phyloP scores from a whole-genome alignment of 306 rosid genomes.

The Phaseolus lunatus region DNA sequence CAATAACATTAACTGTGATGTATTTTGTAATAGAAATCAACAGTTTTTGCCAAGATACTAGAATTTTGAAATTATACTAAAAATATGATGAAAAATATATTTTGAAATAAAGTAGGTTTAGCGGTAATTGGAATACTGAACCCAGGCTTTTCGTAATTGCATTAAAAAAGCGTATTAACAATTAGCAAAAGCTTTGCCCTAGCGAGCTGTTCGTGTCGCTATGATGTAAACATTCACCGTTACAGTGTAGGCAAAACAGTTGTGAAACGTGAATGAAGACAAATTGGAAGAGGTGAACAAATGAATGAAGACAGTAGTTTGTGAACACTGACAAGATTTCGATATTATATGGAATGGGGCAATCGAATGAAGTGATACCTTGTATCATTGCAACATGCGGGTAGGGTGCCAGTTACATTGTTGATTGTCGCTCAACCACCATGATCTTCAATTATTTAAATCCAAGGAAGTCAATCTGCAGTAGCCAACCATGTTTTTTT shows the following conservation, averaged over 20 bases:
- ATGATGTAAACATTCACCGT: background rate
- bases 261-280: background rate
- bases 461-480: constrained; percentile 15
- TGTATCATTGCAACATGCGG: constrained; percentile 14
- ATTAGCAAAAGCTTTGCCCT: too few species aligned
- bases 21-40: background rate
- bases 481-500: constrained; percentile 24
- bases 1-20: background rate
- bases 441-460: constrained; percentile 37
- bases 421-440: constrained; percentile 44
- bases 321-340: constrained; percentile 32
- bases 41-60: background rate
- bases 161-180: background rate
- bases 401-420: background rate
- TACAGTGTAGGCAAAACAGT: background rate
- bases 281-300: too few species aligned
- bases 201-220: too few species aligned
- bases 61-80: background rate
- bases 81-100: background rate
- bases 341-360: background rate
- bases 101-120: background rate
- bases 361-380: constrained; percentile 13
- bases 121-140: background rate
- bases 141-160: background rate
- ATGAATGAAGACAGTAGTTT: too few species aligned